Base-by-base conservation (phyloP, 225 moss, liverwort and hornwort genomes). In the Thuidium tamariscinum region DNA sequence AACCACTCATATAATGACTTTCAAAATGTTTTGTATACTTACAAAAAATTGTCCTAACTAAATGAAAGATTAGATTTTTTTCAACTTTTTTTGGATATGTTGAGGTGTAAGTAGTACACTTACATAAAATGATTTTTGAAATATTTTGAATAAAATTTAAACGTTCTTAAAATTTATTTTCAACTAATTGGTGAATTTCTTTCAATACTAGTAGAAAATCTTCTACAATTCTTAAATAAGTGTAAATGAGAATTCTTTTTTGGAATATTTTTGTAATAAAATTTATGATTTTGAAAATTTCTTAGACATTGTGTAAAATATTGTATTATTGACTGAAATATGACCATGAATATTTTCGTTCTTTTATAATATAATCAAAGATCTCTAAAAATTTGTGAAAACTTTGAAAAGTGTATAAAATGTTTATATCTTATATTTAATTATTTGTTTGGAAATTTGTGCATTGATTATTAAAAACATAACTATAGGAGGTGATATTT, bases 311-410 rank as follows among this genome's bases (percentile, higher is more conserved):
- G 14, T 39, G 1, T 9, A 1, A 71, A 70, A 70, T 5, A 39
- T 16, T 51, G 14, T 15, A 55, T 26, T 70, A 16, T 5, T 41
- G 5, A 27, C 7, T 13, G 0, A 41, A 25, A 25, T 25, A 41
- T 39, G 14, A 25, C 1, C 15, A 0, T 15, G 16, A 69, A 8
- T 41, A 25, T 41, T 7, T 8, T 0, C 0, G 6, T 69, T 69
- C 26, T 15, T 2, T 25, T 9, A 11, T 25, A 41, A 41, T 68
- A 14, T 4, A 2, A 25, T 41, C 8, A 26, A 70, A 15, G 16
- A 27, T 42, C 16, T 42, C 5, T 8, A 15, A 41, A 41, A 25
- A 8, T 41, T 70, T 69, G 3, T 9, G 0, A 2, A 42, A 15
- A 0, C 8, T 9, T 27, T 70, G 15, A 16, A 42, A 70, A 70